Evolutionary conservation across 2,329 filamentous ascomycete genomes (phyloP).

Genomic region (Madurella mycetomatis): DNA sequence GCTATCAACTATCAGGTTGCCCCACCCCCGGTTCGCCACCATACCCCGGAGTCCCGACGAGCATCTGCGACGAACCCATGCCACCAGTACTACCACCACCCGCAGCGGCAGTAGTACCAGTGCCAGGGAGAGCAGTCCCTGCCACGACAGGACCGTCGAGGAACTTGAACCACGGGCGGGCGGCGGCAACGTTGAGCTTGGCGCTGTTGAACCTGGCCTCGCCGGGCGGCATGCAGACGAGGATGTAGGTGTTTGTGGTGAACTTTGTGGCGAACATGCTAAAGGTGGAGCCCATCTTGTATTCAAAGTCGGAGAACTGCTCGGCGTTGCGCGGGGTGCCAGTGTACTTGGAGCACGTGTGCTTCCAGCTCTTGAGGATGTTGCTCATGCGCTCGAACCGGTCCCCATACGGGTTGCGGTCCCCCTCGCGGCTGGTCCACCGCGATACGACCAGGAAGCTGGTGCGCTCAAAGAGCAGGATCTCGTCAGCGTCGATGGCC

Average conservation of each 20-base stretch:
- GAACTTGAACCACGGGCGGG: constrained; percentile 73
- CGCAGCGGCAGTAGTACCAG: constrained; percentile 16
- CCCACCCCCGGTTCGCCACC: not conserved
- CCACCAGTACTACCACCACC: not conserved
- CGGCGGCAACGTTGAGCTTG: constrained; percentile 83
- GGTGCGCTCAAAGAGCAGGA: constrained; percentile 90
- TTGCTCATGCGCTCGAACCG: constrained; percentile 92
- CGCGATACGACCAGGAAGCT: constrained; percentile 96
- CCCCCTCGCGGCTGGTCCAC: constrained; percentile 72
- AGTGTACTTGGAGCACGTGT: constrained; percentile 70
- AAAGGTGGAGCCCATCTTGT: constrained; percentile 72
- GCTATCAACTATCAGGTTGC: constrained; percentile 1
- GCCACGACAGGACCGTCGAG: constrained; percentile 50
- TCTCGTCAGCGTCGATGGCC: constrained; percentile 86
- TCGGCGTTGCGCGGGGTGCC: constrained; percentile 76
- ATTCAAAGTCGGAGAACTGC: constrained; percentile 75
- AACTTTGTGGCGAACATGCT: constrained; percentile 94
- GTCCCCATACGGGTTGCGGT: constrained; percentile 81
- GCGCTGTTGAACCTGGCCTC: constrained; percentile 90
- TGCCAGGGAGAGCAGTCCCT: too few species aligned
- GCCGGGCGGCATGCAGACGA: constrained; percentile 84
- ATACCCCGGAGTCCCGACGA: constrained; percentile 1
- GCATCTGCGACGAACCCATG: constrained; percentile 5
- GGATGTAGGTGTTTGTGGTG: constrained; percentile 95
- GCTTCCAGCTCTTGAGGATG: constrained; percentile 98